These are phyloP conservation scores for Malassezia nana DNA, from an alignment of 1,284 basidiomycete genomes.

Conservation along the genomic window DNA sequence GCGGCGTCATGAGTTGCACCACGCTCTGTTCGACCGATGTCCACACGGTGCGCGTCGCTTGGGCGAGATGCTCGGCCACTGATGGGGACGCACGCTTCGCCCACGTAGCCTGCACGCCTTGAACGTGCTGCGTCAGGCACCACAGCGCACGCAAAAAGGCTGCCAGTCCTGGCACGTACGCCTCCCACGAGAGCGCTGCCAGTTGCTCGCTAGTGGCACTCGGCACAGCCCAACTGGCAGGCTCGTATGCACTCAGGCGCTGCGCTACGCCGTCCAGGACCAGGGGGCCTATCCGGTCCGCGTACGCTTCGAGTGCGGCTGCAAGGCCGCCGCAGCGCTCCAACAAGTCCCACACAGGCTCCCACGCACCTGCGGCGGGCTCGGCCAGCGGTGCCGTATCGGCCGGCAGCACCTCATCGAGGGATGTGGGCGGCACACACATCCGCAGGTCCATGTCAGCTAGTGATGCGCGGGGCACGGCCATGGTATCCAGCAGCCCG, in stretches of 20 bases:
- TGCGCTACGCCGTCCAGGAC: neutral
- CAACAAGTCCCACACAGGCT: constrained; percentile 1
- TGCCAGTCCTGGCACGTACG: neutral
- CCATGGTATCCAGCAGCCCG: constrained; percentile 54
- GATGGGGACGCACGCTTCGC: neutral
- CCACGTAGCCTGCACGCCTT: neutral
- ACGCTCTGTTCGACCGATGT: neutral
- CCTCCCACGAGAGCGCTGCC: neutral
- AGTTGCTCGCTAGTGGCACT: neutral
- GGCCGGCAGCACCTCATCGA: neutral
- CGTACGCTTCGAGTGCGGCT: neutral
- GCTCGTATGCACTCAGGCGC: neutral
- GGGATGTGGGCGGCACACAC: neutral
- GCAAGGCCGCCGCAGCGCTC: neutral
- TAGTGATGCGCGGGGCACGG: constrained; percentile 31
- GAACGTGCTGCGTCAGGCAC: neutral
- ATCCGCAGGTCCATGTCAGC: neutral
- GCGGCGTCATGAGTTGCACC: constrained; percentile 53
- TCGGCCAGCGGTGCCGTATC: neutral
- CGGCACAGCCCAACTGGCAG: neutral
- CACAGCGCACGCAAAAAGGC: constrained; percentile 7
- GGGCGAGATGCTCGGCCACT: neutral
- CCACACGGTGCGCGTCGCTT: constrained; percentile 7
- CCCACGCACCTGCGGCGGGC: neutral
- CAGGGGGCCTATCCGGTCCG: neutral